Percentiles rank a stretch among this genome's conserved stretches.
phyloP scores from a whole-genome alignment of 2,329 filamentous ascomycete species.

The Talaromyces sp. region DNA sequence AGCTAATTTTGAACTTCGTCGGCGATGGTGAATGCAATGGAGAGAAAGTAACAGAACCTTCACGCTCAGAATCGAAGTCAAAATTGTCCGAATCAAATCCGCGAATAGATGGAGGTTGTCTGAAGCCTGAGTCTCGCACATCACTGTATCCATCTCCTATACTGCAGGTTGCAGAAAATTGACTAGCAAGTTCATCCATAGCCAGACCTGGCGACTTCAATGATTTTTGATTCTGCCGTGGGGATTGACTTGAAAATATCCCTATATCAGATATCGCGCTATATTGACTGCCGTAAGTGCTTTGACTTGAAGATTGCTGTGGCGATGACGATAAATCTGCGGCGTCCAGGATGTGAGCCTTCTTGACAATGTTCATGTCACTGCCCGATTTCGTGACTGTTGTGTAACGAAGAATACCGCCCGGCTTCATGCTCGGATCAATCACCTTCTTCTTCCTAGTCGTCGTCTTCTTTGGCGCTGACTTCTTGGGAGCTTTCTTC shows the following conservation, averaged over 20 bases:
- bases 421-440: conserved; percentile 40
- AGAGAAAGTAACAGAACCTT: conserved; percentile 1
- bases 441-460: conserved; percentile 35
- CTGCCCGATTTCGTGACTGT: conserved; percentile 37
- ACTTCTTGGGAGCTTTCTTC: conserved; percentile 27
- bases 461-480: conserved; percentile 28
- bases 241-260: background rate
- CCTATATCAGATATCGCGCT: background rate
- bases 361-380: conserved; percentile 28
- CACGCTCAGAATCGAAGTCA: conserved; percentile 9
- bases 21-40: conserved; percentile 3
- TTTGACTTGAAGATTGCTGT: conserved; percentile 13
- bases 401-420: conserved; percentile 41
- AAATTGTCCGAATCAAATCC: conserved; percentile 4
- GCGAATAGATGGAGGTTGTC: background rate
- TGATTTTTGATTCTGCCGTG: background rate
- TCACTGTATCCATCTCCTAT: background rate
- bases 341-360: conserved; percentile 30
- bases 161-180: conserved; percentile 12
- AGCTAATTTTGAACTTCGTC: conserved; percentile 24
- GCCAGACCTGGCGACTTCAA: conserved; percentile 4
- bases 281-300: conserved; percentile 2
- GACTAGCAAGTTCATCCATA: conserved; percentile 13
- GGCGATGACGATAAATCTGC: conserved; percentile 19
- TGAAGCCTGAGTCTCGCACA: background rate